Conservation (phyloP, 2,329 filamentous ascomycete genomes). For the Talaromyces atroroseus region DNA sequence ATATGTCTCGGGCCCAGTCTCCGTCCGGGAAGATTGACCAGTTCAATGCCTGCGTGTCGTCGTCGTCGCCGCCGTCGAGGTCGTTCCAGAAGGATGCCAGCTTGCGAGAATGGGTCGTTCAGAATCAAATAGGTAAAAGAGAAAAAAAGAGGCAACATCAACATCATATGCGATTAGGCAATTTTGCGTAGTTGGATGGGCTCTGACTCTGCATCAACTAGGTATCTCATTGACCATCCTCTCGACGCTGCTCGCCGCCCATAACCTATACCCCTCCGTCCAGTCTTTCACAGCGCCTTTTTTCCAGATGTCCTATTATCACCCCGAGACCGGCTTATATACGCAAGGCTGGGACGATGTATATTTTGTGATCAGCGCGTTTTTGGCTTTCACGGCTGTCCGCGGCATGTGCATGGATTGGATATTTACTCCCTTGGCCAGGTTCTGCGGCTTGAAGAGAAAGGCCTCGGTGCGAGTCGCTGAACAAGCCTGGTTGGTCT, state of each 20-base stretch:
- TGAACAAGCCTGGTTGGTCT: conserved; percentile 85
- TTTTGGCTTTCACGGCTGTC: conserved; percentile 80
- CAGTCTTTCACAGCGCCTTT: conserved; percentile 78
- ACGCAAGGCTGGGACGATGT: conserved; percentile 72
- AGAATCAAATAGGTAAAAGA: conserved; percentile 72
- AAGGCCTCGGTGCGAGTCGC: conserved; percentile 80
- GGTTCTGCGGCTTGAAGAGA: conserved; percentile 65
- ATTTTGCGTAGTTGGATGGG: not conserved
- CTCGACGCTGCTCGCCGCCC: conserved; percentile 73
- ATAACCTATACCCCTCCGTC: conserved; percentile 75
- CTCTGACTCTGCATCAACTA: conserved; percentile 29
- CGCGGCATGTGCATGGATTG: conserved; percentile 85
- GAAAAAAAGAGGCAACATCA: not conserved
- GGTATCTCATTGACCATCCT: conserved; percentile 83
- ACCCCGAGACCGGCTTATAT: conserved; percentile 63
- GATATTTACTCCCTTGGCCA: conserved; percentile 71
- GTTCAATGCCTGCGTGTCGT: conserved; percentile 39
- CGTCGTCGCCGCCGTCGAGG: conserved; percentile 23
- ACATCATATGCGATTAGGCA: not conserved
- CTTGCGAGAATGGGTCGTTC: conserved; percentile 59
- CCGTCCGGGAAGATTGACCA: conserved; percentile 21
- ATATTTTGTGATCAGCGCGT: conserved; percentile 69
- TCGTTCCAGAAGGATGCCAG: conserved; percentile 31
- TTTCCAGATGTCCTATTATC: conserved; percentile 80
- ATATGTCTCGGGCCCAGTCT: conserved; percentile 25